phyloP scores from a whole-genome alignment of 2,329 filamentous ascomycete species.

The Daldinia sp. region DNA sequence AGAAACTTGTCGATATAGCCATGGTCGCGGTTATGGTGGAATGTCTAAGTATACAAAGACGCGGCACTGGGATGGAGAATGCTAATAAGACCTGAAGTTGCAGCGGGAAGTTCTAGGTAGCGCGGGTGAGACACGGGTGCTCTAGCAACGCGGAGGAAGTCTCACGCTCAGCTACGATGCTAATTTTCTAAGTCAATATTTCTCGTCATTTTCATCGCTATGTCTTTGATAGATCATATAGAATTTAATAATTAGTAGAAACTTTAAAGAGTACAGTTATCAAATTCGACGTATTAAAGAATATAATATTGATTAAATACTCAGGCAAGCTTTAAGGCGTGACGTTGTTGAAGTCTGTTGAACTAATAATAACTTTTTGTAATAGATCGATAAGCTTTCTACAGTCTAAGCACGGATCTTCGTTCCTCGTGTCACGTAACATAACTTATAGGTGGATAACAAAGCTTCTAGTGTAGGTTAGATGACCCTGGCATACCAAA shows the following conservation, averaged over 20 bases:
- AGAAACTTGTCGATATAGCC: conserved; percentile 18
- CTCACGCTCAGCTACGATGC: conserved; percentile 3
- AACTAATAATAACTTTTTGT: background rate
- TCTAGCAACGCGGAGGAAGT: conserved; percentile 17
- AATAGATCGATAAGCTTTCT: background rate
- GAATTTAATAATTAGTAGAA: background rate
- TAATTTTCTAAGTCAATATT: background rate
- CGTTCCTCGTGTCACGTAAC: conserved; percentile 18
- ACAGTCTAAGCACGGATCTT: conserved; percentile 24
- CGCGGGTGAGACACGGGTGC: conserved; percentile 39
- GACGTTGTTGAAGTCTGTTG: background rate
- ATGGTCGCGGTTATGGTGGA: conserved; percentile 30
- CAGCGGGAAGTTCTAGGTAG: conserved; percentile 23
- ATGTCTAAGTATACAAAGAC: conserved; percentile 40
- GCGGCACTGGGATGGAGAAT: conserved; percentile 38
- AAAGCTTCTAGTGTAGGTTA: too few relatives aligned
- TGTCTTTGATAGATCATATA: background rate
- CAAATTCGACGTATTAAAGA: too few relatives aligned
- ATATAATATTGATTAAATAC: too few relatives aligned
- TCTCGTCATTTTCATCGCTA: background rate
- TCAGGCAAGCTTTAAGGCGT: background rate
- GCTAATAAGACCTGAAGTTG: conserved; percentile 40
- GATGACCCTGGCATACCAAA: background rate
- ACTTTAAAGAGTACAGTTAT: too few relatives aligned
- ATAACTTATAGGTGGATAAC: background rate